These are phyloP conservation scores for Mortierella hygrophila DNA, from an alignment of 192 early-diverging fungal genomes.

Conservation along the genomic window DNA sequence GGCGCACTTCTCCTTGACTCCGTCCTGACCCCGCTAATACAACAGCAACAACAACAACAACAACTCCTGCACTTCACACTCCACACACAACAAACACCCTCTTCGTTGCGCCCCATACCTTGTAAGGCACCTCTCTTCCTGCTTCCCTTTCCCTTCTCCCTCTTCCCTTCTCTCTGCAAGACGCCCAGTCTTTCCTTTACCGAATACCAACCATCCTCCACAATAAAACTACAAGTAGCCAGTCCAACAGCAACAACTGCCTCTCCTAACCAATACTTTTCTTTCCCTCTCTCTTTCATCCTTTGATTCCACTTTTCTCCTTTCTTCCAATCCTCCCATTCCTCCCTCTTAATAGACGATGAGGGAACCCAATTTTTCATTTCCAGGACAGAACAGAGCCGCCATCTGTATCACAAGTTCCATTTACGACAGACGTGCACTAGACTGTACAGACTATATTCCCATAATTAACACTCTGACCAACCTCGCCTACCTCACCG, in stretches of 20 bases:
- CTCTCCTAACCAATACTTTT: neutral
- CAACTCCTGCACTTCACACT: neutral
- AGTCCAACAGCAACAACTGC: no score
- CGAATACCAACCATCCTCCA: neutral
- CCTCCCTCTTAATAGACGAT: slow-evolving; percentile 57
- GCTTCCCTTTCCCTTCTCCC: neutral
- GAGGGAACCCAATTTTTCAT: slow-evolving; percentile 88
- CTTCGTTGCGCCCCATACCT: slow-evolving; percentile 1
- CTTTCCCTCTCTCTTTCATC: slow-evolving; percentile 11
- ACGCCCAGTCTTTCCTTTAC: neutral
- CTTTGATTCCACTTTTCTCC: slow-evolving; percentile 11
- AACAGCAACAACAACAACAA: no score
- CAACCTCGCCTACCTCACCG: slow-evolving; percentile 89
- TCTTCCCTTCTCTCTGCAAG: neutral
- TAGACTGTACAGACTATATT: slow-evolving; percentile 90
- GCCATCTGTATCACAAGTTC: slow-evolving; percentile 82
- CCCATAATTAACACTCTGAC: slow-evolving; percentile 91
- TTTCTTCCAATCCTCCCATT: slow-evolving; percentile 41
- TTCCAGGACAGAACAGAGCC: slow-evolving; percentile 83
- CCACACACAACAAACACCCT: neutral
- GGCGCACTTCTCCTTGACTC: neutral
- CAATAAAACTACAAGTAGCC: no score
- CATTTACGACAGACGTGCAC: slow-evolving; percentile 94
- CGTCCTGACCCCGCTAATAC: neutral
- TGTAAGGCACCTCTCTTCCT: neutral